Base-by-base conservation (phyloP, 2,329 filamentous ascomycete genomes). In the Lachnellula subtilissima region DNA sequence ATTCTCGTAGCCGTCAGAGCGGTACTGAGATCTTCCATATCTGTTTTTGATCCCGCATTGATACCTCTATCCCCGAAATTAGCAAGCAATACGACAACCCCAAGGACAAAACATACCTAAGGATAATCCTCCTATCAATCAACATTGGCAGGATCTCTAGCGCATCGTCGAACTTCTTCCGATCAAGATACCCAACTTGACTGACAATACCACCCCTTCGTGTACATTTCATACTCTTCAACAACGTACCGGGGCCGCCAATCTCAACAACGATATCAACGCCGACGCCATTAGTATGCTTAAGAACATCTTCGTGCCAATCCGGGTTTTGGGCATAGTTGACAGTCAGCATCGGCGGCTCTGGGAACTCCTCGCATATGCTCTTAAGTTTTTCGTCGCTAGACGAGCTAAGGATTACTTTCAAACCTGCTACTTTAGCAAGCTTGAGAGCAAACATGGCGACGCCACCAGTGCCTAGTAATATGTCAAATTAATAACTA, bases 181-280 rank as follows among this genome's bases (percentile, higher is more conserved):
- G n/a, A 6, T 11, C 40, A 11, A 45, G 40, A 22, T 17, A 45
- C 11, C 40, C 40, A 11, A 45, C 17, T 11, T 17, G 15, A 17
- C 15, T 17, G 22, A 56, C 39, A 19, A 56, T 43, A 4, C 49
- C 54, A 36, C 42, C 28, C 19, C 25, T 56, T 6, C 32, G 22
- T 36, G 39, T 45, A 17, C 36, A 37, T 49, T 39, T 47, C 9
- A 56, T 19, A 23, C 54, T 56, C 35, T 49, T 37, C 23, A 40
- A n/a, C 5, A 58, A 14, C 2, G 56, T 53, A 22, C 19, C 22
- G 4, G 76, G 72, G 2, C 80, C 80, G 36, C 78, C 80, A 45
- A 73, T 75, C 60, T 83, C 81, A 58, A 83, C 72, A 50, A 83
- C 74, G 52, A 79, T 69, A 69, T 82, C 78, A 5, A 75, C 79